Evolutionary conservation across 352 stramenopile genomes (phyloP).

Genomic region (Globisporangium recalcitrans): DNA sequence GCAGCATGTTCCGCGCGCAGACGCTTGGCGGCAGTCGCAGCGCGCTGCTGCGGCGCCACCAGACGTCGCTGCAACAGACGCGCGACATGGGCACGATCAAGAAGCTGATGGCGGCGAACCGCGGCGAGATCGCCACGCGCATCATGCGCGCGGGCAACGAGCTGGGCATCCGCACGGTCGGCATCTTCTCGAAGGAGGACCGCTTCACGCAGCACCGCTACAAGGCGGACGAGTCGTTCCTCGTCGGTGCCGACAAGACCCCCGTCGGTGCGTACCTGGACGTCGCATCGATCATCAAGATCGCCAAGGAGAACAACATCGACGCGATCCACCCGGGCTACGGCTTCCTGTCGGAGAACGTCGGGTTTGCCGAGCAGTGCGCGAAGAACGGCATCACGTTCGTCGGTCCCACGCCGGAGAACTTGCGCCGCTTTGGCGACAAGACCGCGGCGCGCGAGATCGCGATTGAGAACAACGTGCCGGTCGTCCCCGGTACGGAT

Average conservation of each 20-base stretch:
- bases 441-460: slow-evolving; percentile 88
- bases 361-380: slow-evolving; percentile 91
- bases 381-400: slow-evolving; percentile 92
- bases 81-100: slow-evolving; percentile 83
- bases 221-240: slow-evolving; percentile 96
- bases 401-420: slow-evolving; percentile 92
- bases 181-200: slow-evolving; percentile 92
- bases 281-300: slow-evolving; percentile 91
- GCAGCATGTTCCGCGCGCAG: slow-evolving; percentile 41
- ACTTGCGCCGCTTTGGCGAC: slow-evolving; percentile 86
- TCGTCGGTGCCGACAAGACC: slow-evolving; percentile 87
- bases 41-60: slow-evolving; percentile 12
- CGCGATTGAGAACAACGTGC: slow-evolving; percentile 86
- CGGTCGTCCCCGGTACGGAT: slow-evolving; percentile 87
- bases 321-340: slow-evolving; percentile 97
- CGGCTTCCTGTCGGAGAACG: slow-evolving; percentile 96
- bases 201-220: slow-evolving; percentile 94
- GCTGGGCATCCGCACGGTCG: slow-evolving; percentile 89
- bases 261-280: slow-evolving; percentile 95
- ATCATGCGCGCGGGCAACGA: slow-evolving; percentile 95
- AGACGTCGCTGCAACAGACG: slow-evolving; percentile 18
- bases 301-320: slow-evolving; percentile 89
- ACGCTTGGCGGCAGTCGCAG: slow-evolving; percentile 19
- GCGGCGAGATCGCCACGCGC: slow-evolving; percentile 96
- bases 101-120: slow-evolving; percentile 97